Evolutionary conservation across 2,329 filamentous ascomycete species (phyloP).

Genomic region (Clonostachys chloroleuca): DNA sequence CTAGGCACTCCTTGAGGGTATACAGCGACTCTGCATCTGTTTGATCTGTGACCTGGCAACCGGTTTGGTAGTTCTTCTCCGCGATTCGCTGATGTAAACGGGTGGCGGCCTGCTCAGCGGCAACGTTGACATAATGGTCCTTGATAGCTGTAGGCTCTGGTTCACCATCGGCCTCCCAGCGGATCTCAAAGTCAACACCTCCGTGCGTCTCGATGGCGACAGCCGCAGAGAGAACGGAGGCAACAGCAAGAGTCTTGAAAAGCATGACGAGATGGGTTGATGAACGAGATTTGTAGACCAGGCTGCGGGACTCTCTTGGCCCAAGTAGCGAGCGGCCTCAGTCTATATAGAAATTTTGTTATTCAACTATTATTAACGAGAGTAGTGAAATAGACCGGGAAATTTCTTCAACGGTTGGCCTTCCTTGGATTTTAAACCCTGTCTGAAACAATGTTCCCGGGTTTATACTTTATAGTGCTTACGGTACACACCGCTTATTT

Average conservation of each 20-base stretch:
- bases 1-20: background rate
- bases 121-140: background rate
- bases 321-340: no score
- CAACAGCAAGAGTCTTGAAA: background rate
- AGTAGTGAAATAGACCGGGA: no score
- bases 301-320: no score
- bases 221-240: background rate
- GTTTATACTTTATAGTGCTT: no score
- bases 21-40: background rate
- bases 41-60: background rate
- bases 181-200: conserved; percentile 1
- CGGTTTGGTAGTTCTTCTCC: background rate
- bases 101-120: background rate
- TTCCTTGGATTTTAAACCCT: no score
- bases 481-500: no score
- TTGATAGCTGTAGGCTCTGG: background rate
- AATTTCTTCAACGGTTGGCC: no score
- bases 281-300: no score
- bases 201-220: background rate
- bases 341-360: no score
- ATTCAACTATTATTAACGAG: no score
- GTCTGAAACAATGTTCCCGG: no score
- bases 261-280: background rate
- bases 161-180: background rate
- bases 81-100: background rate